A percentile compares a stretch with the other conserved stretches of the same genome.
phyloP scores from a whole-genome alignment of 2,329 filamentous ascomycete species.

The Aspergillus sp. region DNA sequence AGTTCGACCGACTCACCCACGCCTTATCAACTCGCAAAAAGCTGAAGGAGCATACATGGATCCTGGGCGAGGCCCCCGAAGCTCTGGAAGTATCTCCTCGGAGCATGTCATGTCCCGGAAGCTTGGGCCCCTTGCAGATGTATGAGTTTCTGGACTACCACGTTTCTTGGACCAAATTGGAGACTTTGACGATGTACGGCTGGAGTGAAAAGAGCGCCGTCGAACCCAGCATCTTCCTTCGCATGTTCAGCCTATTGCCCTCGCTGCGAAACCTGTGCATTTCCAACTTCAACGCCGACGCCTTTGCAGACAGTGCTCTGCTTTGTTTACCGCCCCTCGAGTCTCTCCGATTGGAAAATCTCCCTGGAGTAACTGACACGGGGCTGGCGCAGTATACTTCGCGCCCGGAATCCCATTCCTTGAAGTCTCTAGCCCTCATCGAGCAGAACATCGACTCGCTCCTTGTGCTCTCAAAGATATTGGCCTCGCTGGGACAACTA shows the following conservation, averaged over 20 bases:
- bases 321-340: constrained; percentile 52
- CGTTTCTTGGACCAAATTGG: constrained; percentile 50
- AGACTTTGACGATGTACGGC: constrained; percentile 54
- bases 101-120: constrained; percentile 36
- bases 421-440: constrained; percentile 52
- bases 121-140: constrained; percentile 50
- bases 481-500: constrained; percentile 48
- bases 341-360: constrained; percentile 55
- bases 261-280: constrained; percentile 54
- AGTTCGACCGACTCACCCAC: constrained; percentile 55
- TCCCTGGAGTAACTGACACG: constrained; percentile 56
- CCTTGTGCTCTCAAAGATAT: constrained; percentile 51
- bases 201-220: constrained; percentile 44
- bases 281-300: constrained; percentile 52
- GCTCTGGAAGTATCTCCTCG: constrained; percentile 39
- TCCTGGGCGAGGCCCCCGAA: constrained; percentile 49
- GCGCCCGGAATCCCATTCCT: constrained; percentile 43
- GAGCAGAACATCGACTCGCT: constrained; percentile 55
- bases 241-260: constrained; percentile 54
- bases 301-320: constrained; percentile 57
- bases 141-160: constrained; percentile 56
- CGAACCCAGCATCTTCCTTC: constrained; percentile 56
- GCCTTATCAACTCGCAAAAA: constrained; percentile 55
- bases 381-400: constrained; percentile 54
- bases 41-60: constrained; percentile 57